Evolutionary conservation across 2,329 filamentous ascomycete genomes (phyloP).

Genomic region (Diaporthe sp.): DNA sequence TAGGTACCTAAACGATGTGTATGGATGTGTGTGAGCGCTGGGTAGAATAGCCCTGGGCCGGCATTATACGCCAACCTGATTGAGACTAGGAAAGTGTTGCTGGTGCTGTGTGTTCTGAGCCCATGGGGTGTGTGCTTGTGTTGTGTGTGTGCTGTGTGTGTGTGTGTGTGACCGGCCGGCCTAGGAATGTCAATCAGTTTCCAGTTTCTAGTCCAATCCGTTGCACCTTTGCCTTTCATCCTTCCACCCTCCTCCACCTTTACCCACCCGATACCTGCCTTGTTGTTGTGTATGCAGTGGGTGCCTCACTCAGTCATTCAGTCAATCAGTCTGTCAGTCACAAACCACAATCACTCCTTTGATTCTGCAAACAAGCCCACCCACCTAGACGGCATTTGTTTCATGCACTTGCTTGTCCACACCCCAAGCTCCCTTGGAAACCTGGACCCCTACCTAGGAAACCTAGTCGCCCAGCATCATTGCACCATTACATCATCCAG

Average conservation of each 20-base stretch:
- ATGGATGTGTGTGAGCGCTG: neutral
- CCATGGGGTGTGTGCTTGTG: neutral
- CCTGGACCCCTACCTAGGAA: constrained; percentile 8
- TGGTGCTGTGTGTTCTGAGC: neutral
- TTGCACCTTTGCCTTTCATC: constrained; percentile 5
- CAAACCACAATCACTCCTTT: constrained; percentile 2
- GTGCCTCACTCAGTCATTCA: neutral
- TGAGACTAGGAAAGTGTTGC: constrained; percentile 13
- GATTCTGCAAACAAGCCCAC: constrained; percentile 19
- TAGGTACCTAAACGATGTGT: neutral
- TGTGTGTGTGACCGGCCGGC: neutral
- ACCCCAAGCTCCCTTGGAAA: constrained; percentile 22
- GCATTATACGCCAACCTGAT: constrained; percentile 12
- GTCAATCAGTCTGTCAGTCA: too few species aligned
- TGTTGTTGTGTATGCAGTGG: neutral
- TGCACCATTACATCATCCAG: constrained; percentile 33
- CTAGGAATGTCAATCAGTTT: neutral
- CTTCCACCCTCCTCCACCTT: constrained; percentile 5
- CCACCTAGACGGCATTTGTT: constrained; percentile 4
- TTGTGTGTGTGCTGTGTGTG: too few species aligned
- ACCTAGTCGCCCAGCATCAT: constrained; percentile 4
- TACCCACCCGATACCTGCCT: neutral
- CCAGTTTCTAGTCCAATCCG: constrained; percentile 8
- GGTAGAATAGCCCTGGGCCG: neutral
- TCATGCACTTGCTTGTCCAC: constrained; percentile 2